Conservation (phyloP, 805 yeast genomes). For the Candida sithepensis region DNA sequence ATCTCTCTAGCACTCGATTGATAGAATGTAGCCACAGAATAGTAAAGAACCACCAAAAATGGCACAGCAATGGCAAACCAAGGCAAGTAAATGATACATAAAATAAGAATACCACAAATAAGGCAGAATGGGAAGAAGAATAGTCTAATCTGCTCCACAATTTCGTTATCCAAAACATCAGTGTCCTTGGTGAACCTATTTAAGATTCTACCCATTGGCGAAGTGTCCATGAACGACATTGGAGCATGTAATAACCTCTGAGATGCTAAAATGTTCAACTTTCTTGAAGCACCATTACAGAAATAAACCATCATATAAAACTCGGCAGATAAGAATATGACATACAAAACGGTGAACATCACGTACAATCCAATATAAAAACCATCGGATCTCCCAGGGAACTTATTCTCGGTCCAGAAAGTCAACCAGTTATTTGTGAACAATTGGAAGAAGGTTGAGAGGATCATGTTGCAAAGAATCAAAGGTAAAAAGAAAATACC, state of each 20-base stretch:
- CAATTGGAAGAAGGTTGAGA: constrained; percentile 48
- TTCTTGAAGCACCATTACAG: constrained; percentile 51
- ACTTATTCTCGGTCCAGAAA: constrained; percentile 66
- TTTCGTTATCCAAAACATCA: constrained; percentile 76
- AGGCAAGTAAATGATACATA: constrained; percentile 49
- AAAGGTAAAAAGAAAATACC: constrained; percentile 29
- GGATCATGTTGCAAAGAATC: constrained; percentile 14
- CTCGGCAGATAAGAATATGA: constrained; percentile 42
- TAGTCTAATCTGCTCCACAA: constrained; percentile 67
- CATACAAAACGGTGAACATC: constrained; percentile 47
- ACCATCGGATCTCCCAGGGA: constrained; percentile 38
- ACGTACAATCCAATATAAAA: constrained; percentile 75
- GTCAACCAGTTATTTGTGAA: constrained; percentile 76
- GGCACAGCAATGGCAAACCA: constrained; percentile 67
- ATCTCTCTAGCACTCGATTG: constrained; percentile 73
- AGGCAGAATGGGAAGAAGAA: constrained; percentile 47
- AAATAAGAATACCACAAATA: constrained; percentile 28
- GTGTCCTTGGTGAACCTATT: constrained; percentile 87
- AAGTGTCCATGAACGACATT: constrained; percentile 77
- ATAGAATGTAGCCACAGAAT: constrained; percentile 50
- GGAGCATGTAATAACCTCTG: constrained; percentile 67
- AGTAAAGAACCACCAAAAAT: constrained; percentile 42
- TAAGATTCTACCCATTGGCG: constrained; percentile 83
- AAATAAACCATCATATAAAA: constrained; percentile 47
- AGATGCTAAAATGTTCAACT: constrained; percentile 60